A percentile compares a stretch with the other conserved stretches of the same genome.
Evolutionary conservation across 2,329 filamentous ascomycete genomes (phyloP).

Genomic region (Colletotrichum horii): DNA sequence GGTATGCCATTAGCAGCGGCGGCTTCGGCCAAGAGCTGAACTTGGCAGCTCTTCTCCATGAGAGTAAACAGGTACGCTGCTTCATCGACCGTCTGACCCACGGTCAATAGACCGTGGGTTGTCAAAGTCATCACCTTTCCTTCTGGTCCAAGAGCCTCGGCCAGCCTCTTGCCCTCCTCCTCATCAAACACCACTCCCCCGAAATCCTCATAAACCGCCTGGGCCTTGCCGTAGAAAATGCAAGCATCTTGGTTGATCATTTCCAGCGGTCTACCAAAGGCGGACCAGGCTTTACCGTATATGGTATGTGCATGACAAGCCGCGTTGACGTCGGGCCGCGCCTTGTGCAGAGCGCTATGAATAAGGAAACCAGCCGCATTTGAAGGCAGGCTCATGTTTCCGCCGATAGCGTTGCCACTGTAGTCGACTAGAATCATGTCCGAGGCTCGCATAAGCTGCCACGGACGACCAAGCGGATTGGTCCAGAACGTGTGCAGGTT

Average conservation of each 20-base stretch:
- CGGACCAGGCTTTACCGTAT: slow-evolving; percentile 70
- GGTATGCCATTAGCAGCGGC: slow-evolving; percentile 32
- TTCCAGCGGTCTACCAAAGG: slow-evolving; percentile 68
- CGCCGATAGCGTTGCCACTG: slow-evolving; percentile 59
- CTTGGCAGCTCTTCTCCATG: slow-evolving; percentile 69
- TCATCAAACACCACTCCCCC: slow-evolving; percentile 52
- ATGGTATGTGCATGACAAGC: slow-evolving; percentile 73
- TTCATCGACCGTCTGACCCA: slow-evolving; percentile 74
- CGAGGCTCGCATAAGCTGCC: slow-evolving; percentile 64
- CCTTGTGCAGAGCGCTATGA: slow-evolving; percentile 71
- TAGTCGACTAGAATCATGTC: slow-evolving; percentile 70
- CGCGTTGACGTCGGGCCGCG: slow-evolving; percentile 67
- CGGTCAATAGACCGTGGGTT: slow-evolving; percentile 74
- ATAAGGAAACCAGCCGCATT: slow-evolving; percentile 76
- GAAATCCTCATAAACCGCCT: not conserved
- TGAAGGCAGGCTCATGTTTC: slow-evolving; percentile 52
- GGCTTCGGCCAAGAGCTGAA: slow-evolving; percentile 63
- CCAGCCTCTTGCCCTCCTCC: slow-evolving; percentile 34
- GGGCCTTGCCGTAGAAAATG: slow-evolving; percentile 58
- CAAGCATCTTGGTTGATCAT: slow-evolving; percentile 75
- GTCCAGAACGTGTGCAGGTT: slow-evolving; percentile 68
- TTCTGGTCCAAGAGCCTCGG: not conserved
- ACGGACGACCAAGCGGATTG: slow-evolving; percentile 65
- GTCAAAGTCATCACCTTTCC: slow-evolving; percentile 43
- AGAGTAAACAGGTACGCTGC: slow-evolving; percentile 72